Evolutionary conservation across 306 rosid genomes (phyloP).

Genomic region (Medicago arabica): DNA sequence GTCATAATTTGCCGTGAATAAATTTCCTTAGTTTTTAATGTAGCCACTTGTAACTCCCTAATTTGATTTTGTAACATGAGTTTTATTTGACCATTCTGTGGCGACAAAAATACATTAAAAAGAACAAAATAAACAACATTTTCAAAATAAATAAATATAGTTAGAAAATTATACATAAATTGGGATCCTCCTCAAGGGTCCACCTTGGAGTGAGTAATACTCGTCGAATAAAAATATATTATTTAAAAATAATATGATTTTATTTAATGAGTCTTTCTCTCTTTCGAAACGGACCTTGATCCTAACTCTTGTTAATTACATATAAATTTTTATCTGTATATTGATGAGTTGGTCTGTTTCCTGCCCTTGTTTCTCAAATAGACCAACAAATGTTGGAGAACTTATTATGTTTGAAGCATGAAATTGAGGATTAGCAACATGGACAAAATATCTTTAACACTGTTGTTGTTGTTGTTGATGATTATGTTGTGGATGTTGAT

Average conservation of each 20-base stretch:
- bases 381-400: conserved; percentile 43
- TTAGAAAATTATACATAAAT: not conserved
- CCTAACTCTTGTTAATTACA: not conserved
- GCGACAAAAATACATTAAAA: not conserved
- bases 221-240: not conserved
- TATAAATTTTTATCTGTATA: conserved; percentile 56
- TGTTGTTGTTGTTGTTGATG: conserved; percentile 33
- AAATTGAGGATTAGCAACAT: not conserved
- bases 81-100: conserved; percentile 72
- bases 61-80: conserved; percentile 54
- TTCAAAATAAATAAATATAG: not conserved
- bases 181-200: not conserved
- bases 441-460: not conserved
- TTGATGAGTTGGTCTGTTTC: conserved; percentile 61
- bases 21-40: conserved; percentile 45
- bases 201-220: not conserved
- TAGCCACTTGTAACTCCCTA: conserved; percentile 47
- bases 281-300: not conserved
- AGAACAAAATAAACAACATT: not conserved
- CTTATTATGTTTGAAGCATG: conserved; percentile 9
- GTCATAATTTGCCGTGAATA: too few relatives aligned
- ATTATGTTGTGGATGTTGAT: too few relatives aligned
- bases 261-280: not conserved
- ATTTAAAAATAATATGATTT: not conserved
- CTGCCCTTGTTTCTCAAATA: conserved; percentile 52